Base-by-base conservation (phyloP, 495 filamentous ascomycete genomes). In the Talaromyces ruber region DNA sequence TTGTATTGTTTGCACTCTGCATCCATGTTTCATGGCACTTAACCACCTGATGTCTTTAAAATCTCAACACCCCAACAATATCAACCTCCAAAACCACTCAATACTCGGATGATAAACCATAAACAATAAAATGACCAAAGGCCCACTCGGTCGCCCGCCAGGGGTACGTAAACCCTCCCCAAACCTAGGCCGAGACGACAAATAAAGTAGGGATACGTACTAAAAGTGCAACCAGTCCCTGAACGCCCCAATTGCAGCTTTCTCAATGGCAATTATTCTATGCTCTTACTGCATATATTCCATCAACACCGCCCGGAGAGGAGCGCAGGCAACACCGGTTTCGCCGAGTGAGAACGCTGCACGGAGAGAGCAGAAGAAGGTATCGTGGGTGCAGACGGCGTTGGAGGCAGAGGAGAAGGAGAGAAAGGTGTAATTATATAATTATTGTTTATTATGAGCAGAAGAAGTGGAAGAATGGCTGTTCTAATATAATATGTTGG, bases 251-350 rank as follows among this genome's bases (percentile, higher is more conserved):
- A 78, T 81, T 39, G 78, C 76, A 30, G 79, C 79, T 12, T 76
- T 82, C 62, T 76, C 77, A 11, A 80, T 82, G 77, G 78, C 79
- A 21, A 58, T 75, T 22, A 47, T 83, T 21, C 73, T 82, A 4
- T 78, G 72, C 63, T 72, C 78, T 37, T 82, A 83, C 64, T 76
- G 76, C 61, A 64, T 79, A 62, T 77, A 71, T 29, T 81, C 80
- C 1, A 81, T 83, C 52, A 68, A 72, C 45, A 72, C 77, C 29
- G 80, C 80, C 1, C 71, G 75, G 39, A 71, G 70, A 26, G 74
- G 75, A 45, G 72, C 72, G 18, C 51, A 54, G 22, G n/a, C 51
- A 54, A 54, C 22, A 28, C 12, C 26, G 12, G n/a, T 12, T 54
- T 16, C 51, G 21, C 18, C 43, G 18, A 47, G 43, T 47, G 51